Evolutionary conservation across 2,329 filamentous ascomycete genomes (phyloP), one percentile per base, ranked within the genome.

Genomic region (Diaporthe ilicicola): DNA sequence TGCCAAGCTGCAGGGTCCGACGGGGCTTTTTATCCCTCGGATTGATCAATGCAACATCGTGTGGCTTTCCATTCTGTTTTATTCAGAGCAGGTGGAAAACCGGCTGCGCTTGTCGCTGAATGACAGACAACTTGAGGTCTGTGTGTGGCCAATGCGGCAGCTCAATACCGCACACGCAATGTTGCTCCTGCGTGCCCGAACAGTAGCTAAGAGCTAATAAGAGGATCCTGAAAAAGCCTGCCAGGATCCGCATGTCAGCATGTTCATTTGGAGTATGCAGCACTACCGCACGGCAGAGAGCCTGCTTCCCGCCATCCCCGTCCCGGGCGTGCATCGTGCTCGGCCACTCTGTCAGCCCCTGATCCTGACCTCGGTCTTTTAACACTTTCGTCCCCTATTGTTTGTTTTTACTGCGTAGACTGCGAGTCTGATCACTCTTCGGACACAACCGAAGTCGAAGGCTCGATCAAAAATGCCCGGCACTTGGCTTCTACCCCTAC

Each of bases 251-350:
- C 17, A 42, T 9, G 17, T 59, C 32, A 12, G 32, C 17, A 42
- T 9, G 17, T 48, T 27, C 53, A 39, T 24, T 42, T 10, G 53
- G 51, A 48, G 27, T 24, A 50, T 50, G 51, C 42, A 54, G 34
- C 42, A 59, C 53, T 59, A 55, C 54, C 66, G 53, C 55, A 56
- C 42, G 66, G 53, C 42, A 61, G n/a, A 51, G 32, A 29, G 50
- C 65, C 37, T 68, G 46, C 53, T 59, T 68, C 66, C 66, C 66
- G 66, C 66, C 66, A 68, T 51, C 66, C 66, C 66, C 29, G 66
- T 68, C 66, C 66, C 46, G 66, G 66, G 44, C 42, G 39, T 55
- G 65, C 53, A 56, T 51, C 17, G 53, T 15, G 54, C 42, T 32
- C 46, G 29, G 44, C 59, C 34, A 24, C 37, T 9, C 34, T 13